phyloP scores from a whole-genome alignment of 108 stramenopile species.

The Nitzschia sp. region DNA sequence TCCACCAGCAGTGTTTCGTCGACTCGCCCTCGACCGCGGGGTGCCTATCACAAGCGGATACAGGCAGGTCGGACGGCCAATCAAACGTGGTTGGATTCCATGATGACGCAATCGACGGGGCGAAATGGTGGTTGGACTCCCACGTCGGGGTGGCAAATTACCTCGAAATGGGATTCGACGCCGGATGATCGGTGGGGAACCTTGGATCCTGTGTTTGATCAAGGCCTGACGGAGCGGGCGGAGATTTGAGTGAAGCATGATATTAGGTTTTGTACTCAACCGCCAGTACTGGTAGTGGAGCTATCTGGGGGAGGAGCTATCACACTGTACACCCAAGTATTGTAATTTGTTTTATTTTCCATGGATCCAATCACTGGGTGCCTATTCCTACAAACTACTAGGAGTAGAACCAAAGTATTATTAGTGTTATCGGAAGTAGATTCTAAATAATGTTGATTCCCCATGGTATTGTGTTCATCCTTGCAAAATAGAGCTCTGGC shows the following conservation, averaged over 20 bases:
- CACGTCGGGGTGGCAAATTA: not conserved
- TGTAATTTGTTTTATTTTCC: too few species aligned
- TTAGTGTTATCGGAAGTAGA: too few species aligned
- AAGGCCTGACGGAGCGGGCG: not conserved
- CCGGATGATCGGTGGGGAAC: not conserved
- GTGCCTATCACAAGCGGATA: not conserved
- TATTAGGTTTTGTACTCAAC: too few species aligned
- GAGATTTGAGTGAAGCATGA: not conserved
- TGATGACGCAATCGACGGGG: not conserved
- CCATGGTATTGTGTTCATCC: not conserved
- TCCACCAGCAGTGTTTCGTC: not conserved
- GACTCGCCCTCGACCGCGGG: not conserved
- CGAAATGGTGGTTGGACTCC: conserved; percentile 1
- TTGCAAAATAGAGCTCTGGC: not conserved
- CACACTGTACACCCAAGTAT: too few species aligned
- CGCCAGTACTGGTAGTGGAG: too few species aligned
- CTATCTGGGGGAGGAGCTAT: too few species aligned
- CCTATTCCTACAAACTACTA: too few species aligned
- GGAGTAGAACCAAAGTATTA: too few species aligned
- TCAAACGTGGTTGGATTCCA: not conserved
- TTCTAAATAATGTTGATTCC: not conserved
- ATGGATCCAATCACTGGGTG: too few species aligned
- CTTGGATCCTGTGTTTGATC: not conserved
- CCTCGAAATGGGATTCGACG: not conserved
- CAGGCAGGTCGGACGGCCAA: not conserved